Percentiles rank a stretch among this genome's conserved stretches.
phyloP scores from a whole-genome alignment of 805 yeast genomes.

The Yarrowia sp. region DNA sequence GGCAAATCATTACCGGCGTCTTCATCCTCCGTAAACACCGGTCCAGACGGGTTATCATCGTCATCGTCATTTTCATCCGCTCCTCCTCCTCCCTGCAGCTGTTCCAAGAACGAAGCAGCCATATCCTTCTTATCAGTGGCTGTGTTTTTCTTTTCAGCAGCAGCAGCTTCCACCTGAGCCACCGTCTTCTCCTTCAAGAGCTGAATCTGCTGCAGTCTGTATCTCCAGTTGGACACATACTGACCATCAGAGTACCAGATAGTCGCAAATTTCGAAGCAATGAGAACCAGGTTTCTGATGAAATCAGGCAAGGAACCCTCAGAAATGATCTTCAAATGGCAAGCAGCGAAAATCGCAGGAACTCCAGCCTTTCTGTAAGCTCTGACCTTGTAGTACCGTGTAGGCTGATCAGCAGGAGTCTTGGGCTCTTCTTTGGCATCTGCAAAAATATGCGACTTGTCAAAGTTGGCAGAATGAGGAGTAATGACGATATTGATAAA shows the following conservation, averaged over 20 bases:
- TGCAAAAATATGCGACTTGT: constrained; percentile 25
- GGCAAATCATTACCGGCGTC: constrained; percentile 19
- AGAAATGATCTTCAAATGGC: constrained; percentile 69
- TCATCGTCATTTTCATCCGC: constrained; percentile 5
- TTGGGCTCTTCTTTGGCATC: constrained; percentile 8
- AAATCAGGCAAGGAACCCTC: constrained; percentile 58
- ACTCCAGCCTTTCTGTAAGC: constrained; percentile 64
- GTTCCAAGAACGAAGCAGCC: constrained; percentile 23
- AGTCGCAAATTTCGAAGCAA: constrained; percentile 69
- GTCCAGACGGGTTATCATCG: constrained; percentile 19
- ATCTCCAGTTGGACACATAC: constrained; percentile 64
- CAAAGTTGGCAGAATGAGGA: constrained; percentile 49
- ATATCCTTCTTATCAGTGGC: background rate
- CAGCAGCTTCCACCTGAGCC: constrained; percentile 3
- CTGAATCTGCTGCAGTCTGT: constrained; percentile 57
- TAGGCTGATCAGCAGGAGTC: constrained; percentile 8
- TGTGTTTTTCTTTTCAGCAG: constrained; percentile 3
- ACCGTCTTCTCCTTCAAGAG: constrained; percentile 40
- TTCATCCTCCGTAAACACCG: constrained; percentile 11
- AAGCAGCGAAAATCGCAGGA: constrained; percentile 73
- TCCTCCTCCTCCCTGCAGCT: constrained; percentile 18
- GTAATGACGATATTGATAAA: constrained; percentile 75
- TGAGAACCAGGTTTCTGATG: constrained; percentile 62
- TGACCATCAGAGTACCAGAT: constrained; percentile 67
- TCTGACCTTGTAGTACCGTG: constrained; percentile 54